Evolutionary conservation across 2,329 filamentous ascomycete species (phyloP), one percentile per base, ranked within the genome.

Genomic region (Ophidiomyces ophidiicola): DNA sequence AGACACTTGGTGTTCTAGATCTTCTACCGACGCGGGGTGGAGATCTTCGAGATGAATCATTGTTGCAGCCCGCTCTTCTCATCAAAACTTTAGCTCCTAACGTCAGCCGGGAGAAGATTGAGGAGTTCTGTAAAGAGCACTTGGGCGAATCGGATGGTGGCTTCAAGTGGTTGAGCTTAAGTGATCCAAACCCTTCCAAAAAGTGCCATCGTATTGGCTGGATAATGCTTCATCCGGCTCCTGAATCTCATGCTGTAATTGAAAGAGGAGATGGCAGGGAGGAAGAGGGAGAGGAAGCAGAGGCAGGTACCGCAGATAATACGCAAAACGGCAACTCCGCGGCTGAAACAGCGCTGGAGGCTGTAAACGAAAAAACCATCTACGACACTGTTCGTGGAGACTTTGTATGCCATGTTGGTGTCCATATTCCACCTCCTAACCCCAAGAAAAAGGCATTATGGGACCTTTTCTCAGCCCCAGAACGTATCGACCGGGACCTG

Each of bases 51-150:
- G 90, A 98, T 54, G 87, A 94, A 49, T 82, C 81, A 34, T 73
- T 90, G 21, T 78, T 80, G 48, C 85, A 93, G 58, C 90, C 90
- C 10, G 94, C 92, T 0, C 71, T 98, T 12, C 74, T 98, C 32
- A 94, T 98, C 69, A 98, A 98, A 67, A 98, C 90, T 0, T 86
- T 98, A 53, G 88, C 90, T 3, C 90, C 90, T 5, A 93, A 92
- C 43, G 90, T 98, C 46, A 94, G 85, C 53, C 82, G 90, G 26
- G 78, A 82, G 35, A 96, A 94, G 53, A 74, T 98, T 14, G 90
- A 98, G 60, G 78, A 78, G 2, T 94, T 96, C 53, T 94, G 87
- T 62, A 90, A 86, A 55, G 87, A 94, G 59, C 82, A 94, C 56
- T 73, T 96, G 3, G 87, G 88, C 10, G 87, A 94, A 53, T 80